Base-by-base conservation (phyloP, 139 green algal species). In the Chlorella ohadii region DNA sequence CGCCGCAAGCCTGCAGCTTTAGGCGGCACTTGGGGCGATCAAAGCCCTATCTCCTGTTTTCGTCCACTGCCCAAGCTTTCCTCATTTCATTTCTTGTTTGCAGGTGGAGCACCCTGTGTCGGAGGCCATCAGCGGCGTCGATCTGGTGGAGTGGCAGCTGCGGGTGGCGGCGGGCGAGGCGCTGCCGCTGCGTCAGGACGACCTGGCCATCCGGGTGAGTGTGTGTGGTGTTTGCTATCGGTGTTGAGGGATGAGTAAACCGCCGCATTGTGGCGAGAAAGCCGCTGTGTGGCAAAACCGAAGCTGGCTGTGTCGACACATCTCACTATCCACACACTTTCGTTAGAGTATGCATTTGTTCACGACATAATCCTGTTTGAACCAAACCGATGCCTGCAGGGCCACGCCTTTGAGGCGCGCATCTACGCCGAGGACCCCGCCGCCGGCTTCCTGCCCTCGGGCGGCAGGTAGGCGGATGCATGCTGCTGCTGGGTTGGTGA, bases 141-240 rank as follows among this genome's bases (percentile, higher is more conserved):
- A 98, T 84, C 85, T 99, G 56, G 96, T 99, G 73, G 94, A 96
- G 84, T 94, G 91, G 93, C 96, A 99, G 90, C 92, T 99, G 82
- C 77, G 82, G 27, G 93, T 98, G 71, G 96, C 94, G 17, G 86
- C 90, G 15, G 96, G 95, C 11, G 78, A 89, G 67, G 25, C 38
- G 12, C 85, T 95, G 47, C 90, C 90, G 20, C 71, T 93, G 28
- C 22, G n/a, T 1, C 92, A 95, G 82, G 56, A 88, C 1, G 44
- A 93, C 31, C 39, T 70, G 51, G 41, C 13, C 44, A 68, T 64
- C 6, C 44, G 44, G 44, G 44, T 51, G 72, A 3, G 2, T 34
- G 5, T 80, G 70, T 28, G 7, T 27, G 15, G 19, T 33, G n/a
- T n/a, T n/a, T n/a, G n/a, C 13, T 28, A n/a, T 27, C 56, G 55